phyloP scores from a whole-genome alignment of 805 yeast genomes.

The Suhomyces kilbournensis region DNA sequence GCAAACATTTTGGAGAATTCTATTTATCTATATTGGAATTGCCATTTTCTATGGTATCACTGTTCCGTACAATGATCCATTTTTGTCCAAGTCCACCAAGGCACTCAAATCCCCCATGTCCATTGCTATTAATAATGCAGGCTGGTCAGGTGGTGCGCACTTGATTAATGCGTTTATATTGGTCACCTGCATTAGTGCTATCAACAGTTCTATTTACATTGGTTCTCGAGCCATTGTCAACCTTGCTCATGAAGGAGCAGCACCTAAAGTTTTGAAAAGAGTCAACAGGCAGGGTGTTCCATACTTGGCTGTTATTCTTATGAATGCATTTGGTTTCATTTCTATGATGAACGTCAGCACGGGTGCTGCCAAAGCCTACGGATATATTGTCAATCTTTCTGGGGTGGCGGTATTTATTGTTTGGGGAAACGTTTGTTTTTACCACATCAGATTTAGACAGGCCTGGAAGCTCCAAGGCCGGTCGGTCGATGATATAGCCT shows the following conservation, averaged over 20 bases:
- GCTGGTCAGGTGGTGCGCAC: slow-evolving; percentile 46
- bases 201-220: slow-evolving; percentile 65
- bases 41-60: slow-evolving; percentile 58
- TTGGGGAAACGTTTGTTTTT: slow-evolving; percentile 59
- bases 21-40: slow-evolving; percentile 51
- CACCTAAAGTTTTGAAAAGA: slow-evolving; percentile 52
- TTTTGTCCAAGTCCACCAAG: slow-evolving; percentile 32
- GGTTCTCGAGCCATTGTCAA: slow-evolving; percentile 67
- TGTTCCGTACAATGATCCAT: slow-evolving; percentile 54
- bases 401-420: slow-evolving; percentile 69
- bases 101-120: slow-evolving; percentile 46
- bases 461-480: slow-evolving; percentile 41
- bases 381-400: slow-evolving; percentile 57
- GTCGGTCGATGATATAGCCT: slow-evolving; percentile 31
- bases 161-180: slow-evolving; percentile 61
- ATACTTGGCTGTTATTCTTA: slow-evolving; percentile 51
- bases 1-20: slow-evolving; percentile 53
- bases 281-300: slow-evolving; percentile 65
- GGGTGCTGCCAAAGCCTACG: slow-evolving; percentile 60
- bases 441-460: slow-evolving; percentile 55
- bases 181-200: slow-evolving; percentile 63
- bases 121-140: slow-evolving; percentile 38
- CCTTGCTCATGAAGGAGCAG: slow-evolving; percentile 59
- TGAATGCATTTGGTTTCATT: slow-evolving; percentile 53
- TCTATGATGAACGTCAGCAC: slow-evolving; percentile 55